Conservation (phyloP, 208 protist genomes). For the Naegleria fowleri region DNA sequence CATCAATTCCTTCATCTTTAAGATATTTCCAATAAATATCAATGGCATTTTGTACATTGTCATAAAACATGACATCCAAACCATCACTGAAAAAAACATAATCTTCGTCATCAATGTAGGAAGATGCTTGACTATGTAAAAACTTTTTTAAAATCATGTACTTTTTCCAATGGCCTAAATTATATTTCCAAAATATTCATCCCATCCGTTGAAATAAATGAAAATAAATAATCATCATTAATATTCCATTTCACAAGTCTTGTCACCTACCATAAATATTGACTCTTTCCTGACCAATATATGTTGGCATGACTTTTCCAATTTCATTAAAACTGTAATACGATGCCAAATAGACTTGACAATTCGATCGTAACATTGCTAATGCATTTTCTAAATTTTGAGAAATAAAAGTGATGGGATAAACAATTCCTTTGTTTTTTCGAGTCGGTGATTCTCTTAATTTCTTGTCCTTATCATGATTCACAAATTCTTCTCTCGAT, state of each 20-base stretch:
- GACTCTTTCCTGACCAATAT: background rate
- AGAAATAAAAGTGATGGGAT: background rate
- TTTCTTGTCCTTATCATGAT: too few relatives aligned
- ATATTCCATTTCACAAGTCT: too few relatives aligned
- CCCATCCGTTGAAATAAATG: too few relatives aligned
- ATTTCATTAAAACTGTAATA: background rate
- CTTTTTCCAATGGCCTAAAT: background rate
- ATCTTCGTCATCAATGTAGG: background rate
- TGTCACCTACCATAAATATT: background rate
- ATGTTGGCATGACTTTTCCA: background rate
- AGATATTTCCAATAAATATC: background rate
- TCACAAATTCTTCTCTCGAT: too few relatives aligned
- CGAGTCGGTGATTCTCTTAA: too few relatives aligned
- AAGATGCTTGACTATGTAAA: background rate
- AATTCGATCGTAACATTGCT: background rate
- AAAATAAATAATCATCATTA: too few relatives aligned
- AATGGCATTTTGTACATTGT: background rate
- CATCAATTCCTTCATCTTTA: background rate
- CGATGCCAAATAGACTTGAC: background rate
- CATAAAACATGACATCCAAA: background rate
- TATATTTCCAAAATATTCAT: too few relatives aligned
- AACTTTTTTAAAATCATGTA: background rate
- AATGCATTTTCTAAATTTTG: background rate
- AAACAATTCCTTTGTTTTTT: background rate
- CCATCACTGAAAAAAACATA: background rate